Evolutionary conservation across 768 basidiomycete species (phyloP).

Genomic region (Vararia minispora): DNA sequence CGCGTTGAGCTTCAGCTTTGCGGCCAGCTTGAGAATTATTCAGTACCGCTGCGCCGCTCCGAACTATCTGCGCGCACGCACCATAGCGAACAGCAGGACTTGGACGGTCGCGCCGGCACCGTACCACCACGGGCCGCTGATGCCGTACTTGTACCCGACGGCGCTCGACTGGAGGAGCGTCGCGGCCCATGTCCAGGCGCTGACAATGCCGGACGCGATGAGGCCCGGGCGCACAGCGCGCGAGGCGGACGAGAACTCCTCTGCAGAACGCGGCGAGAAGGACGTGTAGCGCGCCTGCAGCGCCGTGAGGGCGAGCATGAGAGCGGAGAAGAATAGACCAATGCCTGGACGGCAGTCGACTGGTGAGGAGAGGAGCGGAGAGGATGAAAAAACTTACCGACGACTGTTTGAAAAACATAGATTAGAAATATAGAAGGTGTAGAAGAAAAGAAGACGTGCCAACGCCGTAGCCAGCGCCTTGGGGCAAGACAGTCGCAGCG

Average conservation of each 20-base stretch:
- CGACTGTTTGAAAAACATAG: no score
- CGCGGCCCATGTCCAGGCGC: slow-evolving; percentile 88
- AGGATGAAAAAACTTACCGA: slow-evolving; percentile 27
- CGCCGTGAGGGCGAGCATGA: slow-evolving; percentile 70
- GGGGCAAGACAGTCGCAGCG: slow-evolving; percentile 42
- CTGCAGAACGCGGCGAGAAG: slow-evolving; percentile 67
- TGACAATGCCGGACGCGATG: slow-evolving; percentile 87
- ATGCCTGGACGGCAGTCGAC: slow-evolving; percentile 42
- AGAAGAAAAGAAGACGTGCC: slow-evolving; percentile 25
- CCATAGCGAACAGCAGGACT: slow-evolving; percentile 83
- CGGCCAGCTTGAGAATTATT: slow-evolving; percentile 48
- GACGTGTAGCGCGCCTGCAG: slow-evolving; percentile 79
- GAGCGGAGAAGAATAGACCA: slow-evolving; percentile 75
- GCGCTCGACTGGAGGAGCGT: slow-evolving; percentile 75
- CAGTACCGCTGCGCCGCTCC: not conserved
- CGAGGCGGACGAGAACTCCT: slow-evolving; percentile 77
- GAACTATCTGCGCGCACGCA: slow-evolving; percentile 15
- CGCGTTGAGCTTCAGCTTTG: slow-evolving; percentile 87
- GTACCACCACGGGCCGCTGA: slow-evolving; percentile 87
- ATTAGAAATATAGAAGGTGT: not conserved
- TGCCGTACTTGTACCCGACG: slow-evolving; percentile 77
- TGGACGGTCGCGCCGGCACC: slow-evolving; percentile 84
- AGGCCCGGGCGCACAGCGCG: slow-evolving; percentile 83
- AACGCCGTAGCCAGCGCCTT: slow-evolving; percentile 81
- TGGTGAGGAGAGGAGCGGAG: no score